Conservation (phyloP, 352 stramenopile genomes). For the Phytophthora europaea region DNA sequence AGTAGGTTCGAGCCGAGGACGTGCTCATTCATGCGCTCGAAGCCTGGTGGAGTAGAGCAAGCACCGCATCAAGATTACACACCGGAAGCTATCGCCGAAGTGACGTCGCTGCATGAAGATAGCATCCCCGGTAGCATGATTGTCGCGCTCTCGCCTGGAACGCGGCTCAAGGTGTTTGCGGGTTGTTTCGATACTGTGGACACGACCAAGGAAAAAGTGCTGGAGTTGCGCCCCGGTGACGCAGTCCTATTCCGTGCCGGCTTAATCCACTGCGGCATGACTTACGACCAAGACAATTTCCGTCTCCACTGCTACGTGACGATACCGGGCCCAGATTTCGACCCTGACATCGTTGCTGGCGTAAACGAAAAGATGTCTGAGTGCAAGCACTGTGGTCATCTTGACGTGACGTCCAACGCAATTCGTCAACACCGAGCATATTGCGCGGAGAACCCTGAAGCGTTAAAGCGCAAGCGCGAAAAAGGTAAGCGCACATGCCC, state of each 20-base stretch:
- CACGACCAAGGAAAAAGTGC: neutral
- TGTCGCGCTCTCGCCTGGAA: neutral
- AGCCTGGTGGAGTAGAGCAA: neutral
- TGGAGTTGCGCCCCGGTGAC: neutral
- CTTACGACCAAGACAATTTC: neutral
- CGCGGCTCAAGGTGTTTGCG: neutral
- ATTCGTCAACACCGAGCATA: neutral
- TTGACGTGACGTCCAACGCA: neutral
- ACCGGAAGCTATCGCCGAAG: neutral
- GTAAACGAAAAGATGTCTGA: neutral
- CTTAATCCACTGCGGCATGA: neutral
- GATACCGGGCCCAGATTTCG: neutral
- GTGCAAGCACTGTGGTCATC: neutral
- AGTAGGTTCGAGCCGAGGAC: neutral
- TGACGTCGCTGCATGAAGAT: neutral
- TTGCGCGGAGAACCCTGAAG: neutral
- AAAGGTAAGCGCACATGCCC: neutral
- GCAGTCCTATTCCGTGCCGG: neutral
- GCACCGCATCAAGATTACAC: neutral
- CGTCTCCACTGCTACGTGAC: neutral
- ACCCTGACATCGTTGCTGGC: neutral
- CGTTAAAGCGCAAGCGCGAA: neutral
- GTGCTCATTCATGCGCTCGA: neutral
- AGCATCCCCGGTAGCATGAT: neutral
- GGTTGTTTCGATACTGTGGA: neutral